A percentile compares a stretch with the other conserved stretches of the same genome.
Evolutionary conservation across 2,329 filamentous ascomycete species (phyloP).

Genomic region (Fonsecaea erecta): DNA sequence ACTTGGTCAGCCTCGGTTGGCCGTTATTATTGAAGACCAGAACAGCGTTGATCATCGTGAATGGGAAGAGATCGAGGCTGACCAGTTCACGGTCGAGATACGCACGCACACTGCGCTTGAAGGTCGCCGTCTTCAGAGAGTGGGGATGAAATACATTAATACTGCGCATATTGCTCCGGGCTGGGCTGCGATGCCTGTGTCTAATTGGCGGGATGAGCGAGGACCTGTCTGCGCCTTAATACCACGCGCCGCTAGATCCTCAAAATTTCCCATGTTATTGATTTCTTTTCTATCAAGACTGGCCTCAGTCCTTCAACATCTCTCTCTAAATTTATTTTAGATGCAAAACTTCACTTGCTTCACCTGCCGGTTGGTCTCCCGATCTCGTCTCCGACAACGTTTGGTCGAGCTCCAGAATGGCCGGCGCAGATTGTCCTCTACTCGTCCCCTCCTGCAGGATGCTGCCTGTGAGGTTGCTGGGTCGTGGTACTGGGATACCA

Average conservation of each 20-base stretch:
- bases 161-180: too few relatives aligned
- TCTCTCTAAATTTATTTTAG: background rate
- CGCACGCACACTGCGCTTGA: background rate
- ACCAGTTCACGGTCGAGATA: background rate
- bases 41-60: conserved; percentile 93
- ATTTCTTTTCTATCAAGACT: background rate
- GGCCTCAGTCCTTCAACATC: background rate
- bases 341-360: conserved; percentile 26
- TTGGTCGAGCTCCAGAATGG: conserved; percentile 28
- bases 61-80: background rate
- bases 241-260: background rate
- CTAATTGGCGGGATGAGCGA: conserved; percentile 5
- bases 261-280: conserved; percentile 4
- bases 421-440: conserved; percentile 23
- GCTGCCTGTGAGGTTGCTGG: background rate
- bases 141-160: too few relatives aligned
- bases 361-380: conserved; percentile 25
- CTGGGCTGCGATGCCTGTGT: background rate
- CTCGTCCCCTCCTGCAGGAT: background rate
- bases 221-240: background rate
- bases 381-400: conserved; percentile 26
- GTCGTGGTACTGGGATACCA: conserved; percentile 55
- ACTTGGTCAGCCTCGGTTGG: conserved; percentile 94
- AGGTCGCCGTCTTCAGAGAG: background rate
- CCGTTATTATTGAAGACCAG: conserved; percentile 98